Conservation (phyloP, 2,329 filamentous ascomycete genomes). For the Fusarium sp. region DNA sequence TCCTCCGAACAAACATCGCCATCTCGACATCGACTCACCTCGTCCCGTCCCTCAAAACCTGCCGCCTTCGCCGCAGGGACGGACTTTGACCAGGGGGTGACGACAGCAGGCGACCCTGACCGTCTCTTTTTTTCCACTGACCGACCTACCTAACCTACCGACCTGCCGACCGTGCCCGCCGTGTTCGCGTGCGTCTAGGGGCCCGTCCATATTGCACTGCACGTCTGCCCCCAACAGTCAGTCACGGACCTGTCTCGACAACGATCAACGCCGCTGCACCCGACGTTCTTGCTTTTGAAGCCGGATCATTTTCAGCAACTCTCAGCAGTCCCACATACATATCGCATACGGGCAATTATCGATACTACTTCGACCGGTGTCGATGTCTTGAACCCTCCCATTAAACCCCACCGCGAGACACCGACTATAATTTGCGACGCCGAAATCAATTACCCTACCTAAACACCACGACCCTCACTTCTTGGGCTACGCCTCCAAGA, state of each 20-base stretch:
- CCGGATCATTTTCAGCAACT: conserved; percentile 17
- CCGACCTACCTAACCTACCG: conserved; percentile 22
- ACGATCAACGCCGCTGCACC: conserved; percentile 31
- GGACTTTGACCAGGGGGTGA: conserved; percentile 34
- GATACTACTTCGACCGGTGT: conserved; percentile 10
- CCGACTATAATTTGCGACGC: conserved; percentile 40
- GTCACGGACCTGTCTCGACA: conserved; percentile 32
- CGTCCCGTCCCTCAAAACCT: background rate
- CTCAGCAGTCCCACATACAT: background rate
- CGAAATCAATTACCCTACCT: conserved; percentile 34
- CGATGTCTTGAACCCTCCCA: conserved; percentile 35
- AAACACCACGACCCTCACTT: conserved; percentile 21
- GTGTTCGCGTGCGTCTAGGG: conserved; percentile 44
- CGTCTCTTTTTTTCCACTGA: conserved; percentile 43
- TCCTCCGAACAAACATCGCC: conserved; percentile 27
- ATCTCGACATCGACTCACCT: conserved; percentile 21
- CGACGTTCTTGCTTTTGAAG: conserved; percentile 21
- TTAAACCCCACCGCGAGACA: conserved; percentile 36
- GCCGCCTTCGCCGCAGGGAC: conserved; percentile 26
- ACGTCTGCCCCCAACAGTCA: conserved; percentile 41
- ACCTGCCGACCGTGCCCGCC: conserved; percentile 39
- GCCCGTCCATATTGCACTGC: conserved; percentile 41
- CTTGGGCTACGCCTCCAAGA: conserved; percentile 29
- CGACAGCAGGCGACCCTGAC: conserved; percentile 37
- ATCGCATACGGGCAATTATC: conserved; percentile 5